Evolutionary conservation across 2,329 filamentous ascomycete species (phyloP).

Genomic region (Penicillium sp.): DNA sequence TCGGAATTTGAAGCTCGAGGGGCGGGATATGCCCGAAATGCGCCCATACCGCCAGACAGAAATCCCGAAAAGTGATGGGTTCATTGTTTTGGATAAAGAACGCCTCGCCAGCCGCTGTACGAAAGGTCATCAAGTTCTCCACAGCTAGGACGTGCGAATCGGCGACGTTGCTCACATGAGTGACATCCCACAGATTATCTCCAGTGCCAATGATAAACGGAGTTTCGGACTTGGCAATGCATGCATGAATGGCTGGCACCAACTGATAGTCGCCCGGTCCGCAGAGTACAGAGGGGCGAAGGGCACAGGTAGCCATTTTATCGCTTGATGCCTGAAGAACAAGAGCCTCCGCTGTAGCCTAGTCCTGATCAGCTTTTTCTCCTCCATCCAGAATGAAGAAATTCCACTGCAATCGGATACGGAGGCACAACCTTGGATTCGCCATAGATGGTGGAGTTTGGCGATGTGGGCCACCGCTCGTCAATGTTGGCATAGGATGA

Average conservation of each 20-base stretch:
- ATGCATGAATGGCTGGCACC: slow-evolving; percentile 44
- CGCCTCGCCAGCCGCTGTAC: slow-evolving; percentile 44
- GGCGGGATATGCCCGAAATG: slow-evolving; percentile 52
- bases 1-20: slow-evolving; percentile 51
- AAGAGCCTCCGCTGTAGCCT: slow-evolving; percentile 44
- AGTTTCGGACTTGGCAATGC: slow-evolving; percentile 45
- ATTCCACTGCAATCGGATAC: neutral
- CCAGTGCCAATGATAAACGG: slow-evolving; percentile 44
- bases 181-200: slow-evolving; percentile 46
- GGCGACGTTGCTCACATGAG: slow-evolving; percentile 45
- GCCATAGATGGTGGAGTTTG: slow-evolving; percentile 43
- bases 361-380: slow-evolving; percentile 13
- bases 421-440: slow-evolving; percentile 40
- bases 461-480: slow-evolving; percentile 41
- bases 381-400: slow-evolving; percentile 3
- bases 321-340: slow-evolving; percentile 39
- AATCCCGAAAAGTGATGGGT: slow-evolving; percentile 46
- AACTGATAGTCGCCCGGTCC: slow-evolving; percentile 46
- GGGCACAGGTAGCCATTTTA: slow-evolving; percentile 40
- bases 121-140: slow-evolving; percentile 42
- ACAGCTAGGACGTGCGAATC: slow-evolving; percentile 48
- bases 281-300: slow-evolving; percentile 46
- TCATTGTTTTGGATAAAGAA: slow-evolving; percentile 51
- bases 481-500: slow-evolving; percentile 39
- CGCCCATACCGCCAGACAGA: slow-evolving; percentile 46